Base-by-base conservation (phyloP, 257 asterid genomes). In the Nicotiana obtusifolia region DNA sequence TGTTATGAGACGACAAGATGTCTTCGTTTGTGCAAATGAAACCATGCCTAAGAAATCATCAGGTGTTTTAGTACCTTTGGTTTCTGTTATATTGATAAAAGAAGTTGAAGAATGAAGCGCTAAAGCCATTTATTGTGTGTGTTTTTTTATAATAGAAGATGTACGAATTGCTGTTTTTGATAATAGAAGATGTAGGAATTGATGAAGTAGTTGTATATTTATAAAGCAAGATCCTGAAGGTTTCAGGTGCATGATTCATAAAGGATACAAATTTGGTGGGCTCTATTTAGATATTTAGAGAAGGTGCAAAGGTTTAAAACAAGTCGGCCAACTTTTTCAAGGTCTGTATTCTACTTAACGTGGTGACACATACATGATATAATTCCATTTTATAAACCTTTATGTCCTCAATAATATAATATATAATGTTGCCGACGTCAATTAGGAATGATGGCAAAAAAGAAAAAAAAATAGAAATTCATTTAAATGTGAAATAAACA, bases 81-180 rank as follows among this genome's bases (percentile, higher is more conserved):
- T 88, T 17, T 91, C 91, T 77, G 85, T 91, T 56, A 88, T 78
- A 82, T 88, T 90, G 80, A 91, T 81, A 66, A 94, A 86, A 62
- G 93, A 89, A 56, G 92, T 81, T 47, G 97, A 89, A 84, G 93
- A 91, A 85, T 88, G 91, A 85, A 92, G 92, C n/a, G 95, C 84
- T 71, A 92, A 81, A 11, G 95, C 89, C 98, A 94, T 93, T 82
- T 76, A 56, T 78, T 68, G 26, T 57, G 69, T 61, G 57, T 9
- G 0, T 26, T 37, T 73, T 57, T 49, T 26, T n/a, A 64, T 30
- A 47, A 47, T 31, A 64, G 81, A 84, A 67, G 80, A 61, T 82
- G 71, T 88, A 47, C 64, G 89, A 86, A 84, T 82, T 77, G 81
- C 59, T 84, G 92, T 85, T 78, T 86, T 24, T 66, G 19, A 37